Base-by-base conservation (phyloP, 805 yeast genomes). In the Metschnikowia amazonensis region DNA sequence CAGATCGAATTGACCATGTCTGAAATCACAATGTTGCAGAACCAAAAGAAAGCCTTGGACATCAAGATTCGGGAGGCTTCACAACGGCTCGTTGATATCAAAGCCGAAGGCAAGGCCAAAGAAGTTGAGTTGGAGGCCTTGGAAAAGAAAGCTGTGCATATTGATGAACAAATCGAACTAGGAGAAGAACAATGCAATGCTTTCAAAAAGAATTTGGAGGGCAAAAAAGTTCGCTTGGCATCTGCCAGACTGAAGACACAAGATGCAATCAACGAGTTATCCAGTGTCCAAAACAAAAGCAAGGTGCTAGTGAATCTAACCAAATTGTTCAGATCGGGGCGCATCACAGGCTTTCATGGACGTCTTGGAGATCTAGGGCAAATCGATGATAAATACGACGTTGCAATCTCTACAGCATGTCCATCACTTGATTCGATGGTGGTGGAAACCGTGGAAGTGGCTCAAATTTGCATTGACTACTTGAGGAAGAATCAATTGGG, bases 331-430 rank as follows among this genome's bases (percentile, higher is more conserved):
- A 81, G 82, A 45, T 76, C 94, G 3, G 97, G 97, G 5, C 75
- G 96, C 56, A 77, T 95, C 20, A 69, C 70, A 5, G 99, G 98
- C 0, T 87, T 92, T 55, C 75, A 87, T 60, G 99, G 98, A 0
- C 74, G 97, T 50, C 68, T 94, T 13, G 99, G 99, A 14, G 95
- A 89, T 55, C 69, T 94, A 36, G 99, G 97, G n/a, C 75, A 77
- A 2, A 94, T 94, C 51, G 96, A 89, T 60, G 87, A 85, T 52
- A 77, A 79, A 57, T 94, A 86, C 62, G 98, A 95, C 65, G 79
- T 89, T 43, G 99, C 99, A 0, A 81, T 94, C 7, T 89, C 98
- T 0, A 94, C 98, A 0, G 98, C 97, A 0, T 89, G 94, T 53
- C 89, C 95, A 1, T 82, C 90, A 7, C 71, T 94, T 46, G 95